Evolutionary conservation across 2,329 filamentous ascomycete species (phyloP), one percentile per base, ranked within the genome.

Genomic region (Aspergillus sp.): DNA sequence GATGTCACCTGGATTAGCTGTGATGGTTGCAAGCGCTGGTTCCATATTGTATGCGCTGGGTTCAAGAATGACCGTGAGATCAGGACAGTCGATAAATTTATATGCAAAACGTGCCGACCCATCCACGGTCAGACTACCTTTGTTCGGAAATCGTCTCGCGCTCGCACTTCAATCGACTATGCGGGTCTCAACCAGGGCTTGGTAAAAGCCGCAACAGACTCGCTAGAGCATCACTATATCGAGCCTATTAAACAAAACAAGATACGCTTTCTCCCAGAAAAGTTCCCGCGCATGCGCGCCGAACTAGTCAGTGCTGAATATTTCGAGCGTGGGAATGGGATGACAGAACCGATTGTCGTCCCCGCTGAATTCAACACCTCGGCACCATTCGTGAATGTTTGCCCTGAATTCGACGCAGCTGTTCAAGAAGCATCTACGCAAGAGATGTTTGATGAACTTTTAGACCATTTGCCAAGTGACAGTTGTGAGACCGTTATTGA

Each of bases 1-100:
- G 76, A 79, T 59, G 76, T 77, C 57, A 78, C 79, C 14, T 89
- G 87, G 87, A 87, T 89, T 60, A 83, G 82, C 43, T 89, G 87
- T 68, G 86, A 89, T 70, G 86, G 84, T 25, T 89, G 87, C 73
- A 86, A 87, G 67, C 79, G 79, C 56, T 89, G 87, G 87, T 88
- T 85, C 66, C 87, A 89, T 72, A 85, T 85, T 59, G 81, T 84
- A 53, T 89, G 87, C 68, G 86, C 86, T 50, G 86, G 85, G 3
- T 87, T 89, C 71, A 84, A 83, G 68, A 87, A 81, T 64, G 84
- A 85, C 62, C 79, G 82, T 25, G 85, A 88, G 67, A 82, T 87
- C 35, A 82, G 84, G 56, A 84, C 84, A 53, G 84, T 89, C 45
- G 87, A 89, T 75, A 89, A 88, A 69, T 89, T 84, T 67, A 86